phyloP scores from a whole-genome alignment of 2,329 filamentous ascomycete species.

The Endoconidiophora polonica region DNA sequence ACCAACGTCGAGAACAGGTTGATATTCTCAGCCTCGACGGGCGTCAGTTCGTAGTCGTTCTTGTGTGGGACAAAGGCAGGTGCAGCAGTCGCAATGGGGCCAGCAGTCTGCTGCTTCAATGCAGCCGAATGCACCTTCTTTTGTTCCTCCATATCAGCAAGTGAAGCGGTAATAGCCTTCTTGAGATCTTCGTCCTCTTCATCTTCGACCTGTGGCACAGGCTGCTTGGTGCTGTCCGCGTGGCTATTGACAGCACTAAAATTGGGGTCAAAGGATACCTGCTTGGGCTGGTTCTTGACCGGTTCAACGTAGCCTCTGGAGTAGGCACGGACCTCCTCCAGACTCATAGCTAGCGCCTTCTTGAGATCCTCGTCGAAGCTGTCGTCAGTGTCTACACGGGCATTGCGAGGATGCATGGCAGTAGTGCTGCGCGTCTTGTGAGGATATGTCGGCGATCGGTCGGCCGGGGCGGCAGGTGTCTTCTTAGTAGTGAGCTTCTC shows the following conservation, averaged over 20 bases:
- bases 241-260: slow-evolving; percentile 18
- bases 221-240: slow-evolving; percentile 20
- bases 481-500: slow-evolving; percentile 67
- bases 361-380: slow-evolving; percentile 92
- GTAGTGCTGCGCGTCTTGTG: slow-evolving; percentile 49
- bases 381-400: slow-evolving; percentile 55
- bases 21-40: slow-evolving; percentile 92
- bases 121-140: slow-evolving; percentile 77
- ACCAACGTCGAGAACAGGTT: slow-evolving; percentile 89
- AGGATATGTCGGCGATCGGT: slow-evolving; percentile 32
- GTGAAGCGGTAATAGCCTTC: slow-evolving; percentile 83
- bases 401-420: slow-evolving; percentile 76
- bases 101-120: slow-evolving; percentile 56
- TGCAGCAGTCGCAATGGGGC: slow-evolving; percentile 20
- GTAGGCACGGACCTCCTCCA: slow-evolving; percentile 76
- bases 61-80: slow-evolving; percentile 51
- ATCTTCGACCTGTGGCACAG: slow-evolving; percentile 31
- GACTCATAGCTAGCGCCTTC: slow-evolving; percentile 84
- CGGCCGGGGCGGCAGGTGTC: slow-evolving; percentile 22
- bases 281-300: slow-evolving; percentile 21
- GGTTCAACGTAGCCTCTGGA: slow-evolving; percentile 57
- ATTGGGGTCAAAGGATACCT: slow-evolving; percentile 13
- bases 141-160: slow-evolving; percentile 96
- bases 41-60: slow-evolving; percentile 86
- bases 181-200: slow-evolving; percentile 89